Evolutionary conservation across 2,329 filamentous ascomycete genomes (phyloP).

Genomic region (Colletotrichum sp.): DNA sequence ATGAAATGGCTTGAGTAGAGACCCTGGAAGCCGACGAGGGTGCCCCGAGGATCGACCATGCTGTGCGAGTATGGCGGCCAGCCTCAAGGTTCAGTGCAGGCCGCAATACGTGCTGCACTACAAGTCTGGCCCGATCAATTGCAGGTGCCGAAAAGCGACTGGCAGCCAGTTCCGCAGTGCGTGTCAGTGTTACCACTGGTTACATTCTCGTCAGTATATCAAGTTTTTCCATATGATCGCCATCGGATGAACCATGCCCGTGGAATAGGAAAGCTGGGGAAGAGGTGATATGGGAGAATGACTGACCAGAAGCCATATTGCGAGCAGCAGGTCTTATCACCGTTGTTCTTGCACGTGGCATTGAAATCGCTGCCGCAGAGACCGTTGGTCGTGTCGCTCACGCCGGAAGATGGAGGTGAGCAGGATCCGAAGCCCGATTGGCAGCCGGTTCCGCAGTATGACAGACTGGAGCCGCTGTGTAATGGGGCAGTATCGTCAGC

Average conservation of each 20-base stretch:
- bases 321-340: slow-evolving; percentile 40
- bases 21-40: not conserved
- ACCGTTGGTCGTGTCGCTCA: slow-evolving; percentile 38
- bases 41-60: not conserved
- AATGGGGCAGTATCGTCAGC: slow-evolving; percentile 2
- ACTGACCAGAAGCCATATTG: slow-evolving; percentile 39
- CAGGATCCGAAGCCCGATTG: slow-evolving; percentile 39
- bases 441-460: slow-evolving; percentile 44
- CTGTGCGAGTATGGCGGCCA: not conserved
- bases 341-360: slow-evolving; percentile 36
- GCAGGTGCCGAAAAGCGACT: slow-evolving; percentile 36
- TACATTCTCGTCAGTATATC: slow-evolving; percentile 4
- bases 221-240: not conserved
- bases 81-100: not conserved
- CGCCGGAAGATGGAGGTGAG: slow-evolving; percentile 22
- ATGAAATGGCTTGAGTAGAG: not conserved
- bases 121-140: slow-evolving; percentile 18
- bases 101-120: not conserved
- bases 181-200: slow-evolving; percentile 29
- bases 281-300: not conserved
- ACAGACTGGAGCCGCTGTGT: slow-evolving; percentile 32
- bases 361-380: slow-evolving; percentile 35
- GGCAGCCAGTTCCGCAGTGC: slow-evolving; percentile 39
- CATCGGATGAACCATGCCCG: not conserved
- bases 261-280: not conserved